phyloP scores from a whole-genome alignment of 257 asterid genomes.

The Rauvolfia tetraphylla region DNA sequence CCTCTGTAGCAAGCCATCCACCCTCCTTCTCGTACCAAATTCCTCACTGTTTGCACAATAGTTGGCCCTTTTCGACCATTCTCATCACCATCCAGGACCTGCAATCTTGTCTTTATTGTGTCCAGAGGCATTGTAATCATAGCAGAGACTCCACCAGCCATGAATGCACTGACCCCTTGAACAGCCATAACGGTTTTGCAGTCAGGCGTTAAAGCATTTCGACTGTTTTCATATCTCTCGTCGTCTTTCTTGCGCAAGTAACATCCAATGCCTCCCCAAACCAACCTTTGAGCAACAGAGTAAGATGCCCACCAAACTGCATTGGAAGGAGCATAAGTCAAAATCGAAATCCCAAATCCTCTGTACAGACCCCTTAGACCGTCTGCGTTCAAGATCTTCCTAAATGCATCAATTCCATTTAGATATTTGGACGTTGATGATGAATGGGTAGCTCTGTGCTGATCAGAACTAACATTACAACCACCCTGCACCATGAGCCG shows the following conservation, averaged over 20 bases:
- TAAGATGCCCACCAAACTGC: slow-evolving; percentile 88
- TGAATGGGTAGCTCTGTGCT: slow-evolving; percentile 16
- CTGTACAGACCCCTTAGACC: slow-evolving; percentile 71
- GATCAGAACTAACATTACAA: slow-evolving; percentile 9
- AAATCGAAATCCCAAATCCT: slow-evolving; percentile 74
- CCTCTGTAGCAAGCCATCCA: slow-evolving; percentile 87
- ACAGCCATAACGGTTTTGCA: slow-evolving; percentile 57
- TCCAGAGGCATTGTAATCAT: slow-evolving; percentile 75
- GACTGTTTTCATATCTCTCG: slow-evolving; percentile 22
- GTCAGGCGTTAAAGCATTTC: slow-evolving; percentile 35
- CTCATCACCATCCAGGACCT: slow-evolving; percentile 64
- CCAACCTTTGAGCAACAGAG: slow-evolving; percentile 54
- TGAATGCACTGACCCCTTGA: slow-evolving; percentile 68
- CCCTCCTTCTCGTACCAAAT: slow-evolving; percentile 66
- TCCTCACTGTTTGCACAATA: slow-evolving; percentile 55
- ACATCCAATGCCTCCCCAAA: slow-evolving; percentile 61
- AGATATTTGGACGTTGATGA: slow-evolving; percentile 33
- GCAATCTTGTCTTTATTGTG: slow-evolving; percentile 75
- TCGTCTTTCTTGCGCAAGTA: slow-evolving; percentile 37
- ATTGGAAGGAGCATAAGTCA: slow-evolving; percentile 72
- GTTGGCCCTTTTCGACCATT: slow-evolving; percentile 65
- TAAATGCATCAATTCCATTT: slow-evolving; percentile 63
- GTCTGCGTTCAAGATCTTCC: slow-evolving; percentile 51
- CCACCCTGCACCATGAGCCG: slow-evolving; percentile 67
- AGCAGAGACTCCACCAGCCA: slow-evolving; percentile 73